These are phyloP conservation scores for Fonsecaea pedrosoi DNA, from an alignment of 2,329 filamentous ascomycete species.

Conservation along the genomic window DNA sequence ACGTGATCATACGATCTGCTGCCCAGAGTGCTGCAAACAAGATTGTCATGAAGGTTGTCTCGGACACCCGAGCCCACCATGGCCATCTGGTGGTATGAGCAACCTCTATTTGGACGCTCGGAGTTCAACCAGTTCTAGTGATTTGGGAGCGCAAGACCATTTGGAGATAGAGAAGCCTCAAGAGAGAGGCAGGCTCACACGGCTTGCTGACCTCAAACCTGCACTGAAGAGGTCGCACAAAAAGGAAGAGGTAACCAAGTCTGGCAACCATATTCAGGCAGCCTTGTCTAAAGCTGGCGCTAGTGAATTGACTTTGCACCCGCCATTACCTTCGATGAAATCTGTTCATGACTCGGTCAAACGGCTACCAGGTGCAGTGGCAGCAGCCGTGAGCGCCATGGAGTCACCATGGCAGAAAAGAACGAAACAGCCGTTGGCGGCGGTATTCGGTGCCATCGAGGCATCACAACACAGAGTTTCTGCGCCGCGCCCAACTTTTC, in stretches of 20 bases:
- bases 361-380: not conserved
- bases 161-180: not conserved
- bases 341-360: not conserved
- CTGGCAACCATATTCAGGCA: slow-evolving; percentile 12
- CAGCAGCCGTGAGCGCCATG: slow-evolving; percentile 5
- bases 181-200: slow-evolving; percentile 19
- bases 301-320: slow-evolving; percentile 19
- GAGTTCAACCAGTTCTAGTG: slow-evolving; percentile 26
- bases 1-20: slow-evolving; percentile 36
- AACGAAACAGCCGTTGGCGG: slow-evolving; percentile 6
- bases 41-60: slow-evolving; percentile 40
- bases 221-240: slow-evolving; percentile 20
- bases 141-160: slow-evolving; percentile 16
- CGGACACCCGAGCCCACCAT: slow-evolving; percentile 37
- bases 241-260: slow-evolving; percentile 11
- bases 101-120: slow-evolving; percentile 27
- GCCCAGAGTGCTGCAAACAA: slow-evolving; percentile 38
- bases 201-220: slow-evolving; percentile 18
- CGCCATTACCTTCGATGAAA: slow-evolving; percentile 9
- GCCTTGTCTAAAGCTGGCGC: slow-evolving; percentile 4
- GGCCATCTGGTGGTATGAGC: slow-evolving; percentile 24
- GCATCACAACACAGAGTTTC: slow-evolving; percentile 8
- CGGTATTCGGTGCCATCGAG: slow-evolving; percentile 22
- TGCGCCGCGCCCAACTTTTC: not conserved
- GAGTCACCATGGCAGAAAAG: not conserved